phyloP scores from a whole-genome alignment of 805 yeast species.

The Komagataella mondaviorum region DNA sequence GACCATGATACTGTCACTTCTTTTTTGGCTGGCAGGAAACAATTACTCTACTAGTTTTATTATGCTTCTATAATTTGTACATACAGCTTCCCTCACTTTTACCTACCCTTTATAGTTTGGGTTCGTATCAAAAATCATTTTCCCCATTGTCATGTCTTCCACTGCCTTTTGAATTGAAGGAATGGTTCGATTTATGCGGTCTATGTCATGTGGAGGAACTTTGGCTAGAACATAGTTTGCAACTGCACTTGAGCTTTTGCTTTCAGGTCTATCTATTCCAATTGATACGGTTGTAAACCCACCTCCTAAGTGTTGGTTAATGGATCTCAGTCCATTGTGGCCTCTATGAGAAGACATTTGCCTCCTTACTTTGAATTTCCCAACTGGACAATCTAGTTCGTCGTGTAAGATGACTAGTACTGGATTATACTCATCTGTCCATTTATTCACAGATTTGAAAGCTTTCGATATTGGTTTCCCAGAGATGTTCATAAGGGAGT shows the following conservation, averaged over 20 bases:
- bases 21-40: background rate
- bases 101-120: background rate
- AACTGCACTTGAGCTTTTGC: conserved; percentile 28
- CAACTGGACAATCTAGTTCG: conserved; percentile 56
- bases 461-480: conserved; percentile 42
- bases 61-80: background rate
- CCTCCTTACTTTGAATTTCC: conserved; percentile 48
- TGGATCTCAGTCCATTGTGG: conserved; percentile 69
- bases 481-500: conserved; percentile 55
- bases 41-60: background rate
- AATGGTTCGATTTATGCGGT: background rate
- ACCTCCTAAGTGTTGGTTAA: conserved; percentile 31
- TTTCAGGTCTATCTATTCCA: conserved; percentile 63
- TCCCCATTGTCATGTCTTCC: background rate
- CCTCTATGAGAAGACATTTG: conserved; percentile 60
- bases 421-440: conserved; percentile 17
- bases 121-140: background rate
- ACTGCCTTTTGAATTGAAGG: background rate
- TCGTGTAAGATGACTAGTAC: conserved; percentile 59
- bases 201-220: conserved; percentile 30
- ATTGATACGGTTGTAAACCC: conserved; percentile 54
- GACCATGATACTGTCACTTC: too few relatives aligned
- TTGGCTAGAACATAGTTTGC: conserved; percentile 51
- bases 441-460: conserved; percentile 23
- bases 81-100: background rate